These are phyloP conservation scores for Huntiella moniliformis DNA, from an alignment of 2,329 filamentous ascomycete species.

Conservation along the genomic window DNA sequence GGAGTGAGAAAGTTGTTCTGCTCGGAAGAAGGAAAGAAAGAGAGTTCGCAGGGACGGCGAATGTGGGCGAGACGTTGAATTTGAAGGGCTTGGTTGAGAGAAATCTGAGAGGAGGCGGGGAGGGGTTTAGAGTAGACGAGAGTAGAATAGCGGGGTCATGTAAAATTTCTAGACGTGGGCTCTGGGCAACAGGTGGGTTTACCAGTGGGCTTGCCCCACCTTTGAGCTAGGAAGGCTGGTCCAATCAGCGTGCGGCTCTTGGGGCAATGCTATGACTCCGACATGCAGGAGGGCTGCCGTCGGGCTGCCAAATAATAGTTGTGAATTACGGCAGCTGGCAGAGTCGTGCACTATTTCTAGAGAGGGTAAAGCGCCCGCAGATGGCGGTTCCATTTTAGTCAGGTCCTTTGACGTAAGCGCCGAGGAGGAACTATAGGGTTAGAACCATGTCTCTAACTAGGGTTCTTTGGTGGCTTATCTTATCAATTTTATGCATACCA, in stretches of 20 bases:
- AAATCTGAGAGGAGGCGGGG: slow-evolving; percentile 12
- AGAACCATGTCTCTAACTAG: too few species aligned
- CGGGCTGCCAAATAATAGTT: too few species aligned
- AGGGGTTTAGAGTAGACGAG: slow-evolving; percentile 4
- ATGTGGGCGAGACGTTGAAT: slow-evolving; percentile 14
- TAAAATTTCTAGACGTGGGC: slow-evolving; percentile 11
- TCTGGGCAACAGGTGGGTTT: slow-evolving; percentile 8
- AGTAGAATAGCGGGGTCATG: slow-evolving; percentile 19
- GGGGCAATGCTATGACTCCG: neutral
- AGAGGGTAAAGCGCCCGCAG: slow-evolving; percentile 2
- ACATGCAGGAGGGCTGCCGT: too few species aligned
- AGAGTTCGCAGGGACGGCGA: slow-evolving; percentile 14
- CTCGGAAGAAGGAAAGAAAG: slow-evolving; percentile 13
- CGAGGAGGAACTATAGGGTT: too few species aligned
- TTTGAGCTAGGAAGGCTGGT: neutral
- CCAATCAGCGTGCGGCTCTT: slow-evolving; percentile 2
- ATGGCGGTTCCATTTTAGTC: neutral
- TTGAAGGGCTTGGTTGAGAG: slow-evolving; percentile 10
- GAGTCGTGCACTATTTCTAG: neutral
- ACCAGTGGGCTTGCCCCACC: slow-evolving; percentile 9
- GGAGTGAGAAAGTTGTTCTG: slow-evolving; percentile 13
- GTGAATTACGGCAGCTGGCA: neutral
- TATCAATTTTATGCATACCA: too few species aligned
- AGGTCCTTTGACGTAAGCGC: too few species aligned
- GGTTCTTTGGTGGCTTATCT: too few species aligned